Base-by-base conservation (phyloP, 306 rosid genomes). In the Cucurbita pepo region DNA sequence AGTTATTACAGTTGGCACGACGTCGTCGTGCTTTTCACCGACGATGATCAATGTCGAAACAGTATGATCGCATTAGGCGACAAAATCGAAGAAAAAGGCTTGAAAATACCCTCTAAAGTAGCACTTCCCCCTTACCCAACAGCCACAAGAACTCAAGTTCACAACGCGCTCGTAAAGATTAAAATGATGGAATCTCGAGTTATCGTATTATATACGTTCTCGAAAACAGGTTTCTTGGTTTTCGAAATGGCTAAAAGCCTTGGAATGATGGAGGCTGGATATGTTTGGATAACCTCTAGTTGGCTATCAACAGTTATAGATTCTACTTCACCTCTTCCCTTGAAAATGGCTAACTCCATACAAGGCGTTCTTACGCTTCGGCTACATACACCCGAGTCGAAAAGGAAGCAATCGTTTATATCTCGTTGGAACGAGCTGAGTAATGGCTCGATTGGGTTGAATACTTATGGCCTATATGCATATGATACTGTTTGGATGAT, bases 401-500 rank as follows among this genome's bases (percentile, higher is more conserved):
- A 62, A 38, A 60, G 34, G 55, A 85, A 81, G 67, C 71, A 53
- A 15, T 84, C 50, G 36, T 85, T 85, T 57, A 47, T 81, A 30
- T 83, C 73, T 0, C 58, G 75, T 67, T 85, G 89, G 89, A 52
- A 83, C 64, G 16, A 74, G 71, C 73, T 83, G 80, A 85, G 89
- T 58, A 83, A 85, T 75, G 83, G 82, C 80, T 63, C 85, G 10
- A 61, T 81, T 56, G 85, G 89, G 59, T 83, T 85, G 85, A 85
- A 85, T 57, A 79, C 85, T 5, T 85, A 83, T 43, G 87, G 83
- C 36, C 48, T 85, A 34, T 85, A 81, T 77, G 89, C 89, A 30
- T 85, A 85, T 63, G 89, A 85, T 70, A 83, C 89, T 4, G 89
- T 85, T 67, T 85, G 85, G 86, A 58, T 81, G 55, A 48, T 85